Evolutionary conservation across 768 basidiomycete species (phyloP), one percentile per base, ranked within the genome.

Genomic region (Naganishia friedmannii): DNA sequence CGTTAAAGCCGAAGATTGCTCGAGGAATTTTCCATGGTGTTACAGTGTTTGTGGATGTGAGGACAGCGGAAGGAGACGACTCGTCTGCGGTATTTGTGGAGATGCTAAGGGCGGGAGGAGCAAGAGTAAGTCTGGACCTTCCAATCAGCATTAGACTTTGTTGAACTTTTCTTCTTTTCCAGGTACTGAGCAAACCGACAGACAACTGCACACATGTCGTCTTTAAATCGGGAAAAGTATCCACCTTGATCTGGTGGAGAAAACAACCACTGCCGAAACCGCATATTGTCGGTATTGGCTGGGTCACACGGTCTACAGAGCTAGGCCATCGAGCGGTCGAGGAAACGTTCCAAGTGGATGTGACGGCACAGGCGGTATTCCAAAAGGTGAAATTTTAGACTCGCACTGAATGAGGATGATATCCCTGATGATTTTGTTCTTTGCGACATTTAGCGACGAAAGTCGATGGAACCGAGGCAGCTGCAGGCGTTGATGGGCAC

Each of bases 21-120:
- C 28, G 29, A 34, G 65, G 54, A 8, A 76, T 74, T 60, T 67
- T 82, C 53, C 77, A 76, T 37, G 80, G 81, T 13, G 79, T 82
- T 1, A 74, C 74, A n/a, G 81, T 79, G 13, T 81, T 77, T 67
- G 80, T 81, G 34, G 81, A 82, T 68, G 80, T 82, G 0, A 67
- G 76, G 46, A 82, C 81, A 13, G 74, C 73, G 10, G 81, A 82
- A 53, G 81, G 81, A 5, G 77, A 79, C 28, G 78, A 79, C 63
- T 72, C 77, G 0, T 70, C 75, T 32, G 72, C 66, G 28, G 68
- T 79, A 2, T 82, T 80, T 65, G 73, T 72, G 0, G 79, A 81
- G 13, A 80, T 82, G 73, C 68, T 82, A 15, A 75, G 73, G 66
- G 60, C 71, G 23, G 69, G 78, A 6, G 81, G 81, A 4, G 81